Percentiles rank a stretch among this genome's conserved stretches.
Evolutionary conservation across 164 flowering plant genomes (phyloP).

Genomic region (Magnolia sinica): DNA sequence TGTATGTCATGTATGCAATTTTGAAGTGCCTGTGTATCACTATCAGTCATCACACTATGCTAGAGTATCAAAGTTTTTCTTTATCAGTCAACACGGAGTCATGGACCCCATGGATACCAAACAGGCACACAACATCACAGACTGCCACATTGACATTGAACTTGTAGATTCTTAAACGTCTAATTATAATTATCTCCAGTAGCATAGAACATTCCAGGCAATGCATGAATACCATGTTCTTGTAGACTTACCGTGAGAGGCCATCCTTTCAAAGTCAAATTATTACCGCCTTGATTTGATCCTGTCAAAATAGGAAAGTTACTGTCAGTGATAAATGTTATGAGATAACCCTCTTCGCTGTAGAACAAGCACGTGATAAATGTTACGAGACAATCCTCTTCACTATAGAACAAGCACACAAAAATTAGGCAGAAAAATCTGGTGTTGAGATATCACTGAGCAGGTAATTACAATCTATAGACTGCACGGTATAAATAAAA

Average conservation of each 20-base stretch:
- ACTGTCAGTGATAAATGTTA: not conserved
- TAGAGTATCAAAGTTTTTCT: too few relatives aligned
- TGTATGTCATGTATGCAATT: too few relatives aligned
- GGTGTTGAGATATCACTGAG: not conserved
- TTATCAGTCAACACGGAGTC: too few relatives aligned
- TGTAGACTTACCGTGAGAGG: conserved; percentile 75
- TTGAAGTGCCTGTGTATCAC: too few relatives aligned
- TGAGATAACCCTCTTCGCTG: not conserved
- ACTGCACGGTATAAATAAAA: not conserved
- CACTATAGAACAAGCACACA: too few relatives aligned
- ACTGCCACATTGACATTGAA: not conserved
- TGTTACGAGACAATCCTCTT: not conserved
- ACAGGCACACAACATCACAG: too few relatives aligned
- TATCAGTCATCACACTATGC: too few relatives aligned
- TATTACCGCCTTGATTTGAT: conserved; percentile 84
- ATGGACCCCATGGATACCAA: too few relatives aligned
- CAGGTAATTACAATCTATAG: not conserved
- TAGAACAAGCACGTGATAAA: not conserved
- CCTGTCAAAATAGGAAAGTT: conserved; percentile 44
- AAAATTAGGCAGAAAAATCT: too few relatives aligned
- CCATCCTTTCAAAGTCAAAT: conserved; percentile 95
- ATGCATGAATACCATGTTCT: too few relatives aligned
- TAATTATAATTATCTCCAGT: too few relatives aligned
- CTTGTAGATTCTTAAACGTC: not conserved
- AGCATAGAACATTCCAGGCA: too few relatives aligned